phyloP scores from a whole-genome alignment of 2,329 filamentous ascomycete species.

The Talaromyces atroroseus region DNA sequence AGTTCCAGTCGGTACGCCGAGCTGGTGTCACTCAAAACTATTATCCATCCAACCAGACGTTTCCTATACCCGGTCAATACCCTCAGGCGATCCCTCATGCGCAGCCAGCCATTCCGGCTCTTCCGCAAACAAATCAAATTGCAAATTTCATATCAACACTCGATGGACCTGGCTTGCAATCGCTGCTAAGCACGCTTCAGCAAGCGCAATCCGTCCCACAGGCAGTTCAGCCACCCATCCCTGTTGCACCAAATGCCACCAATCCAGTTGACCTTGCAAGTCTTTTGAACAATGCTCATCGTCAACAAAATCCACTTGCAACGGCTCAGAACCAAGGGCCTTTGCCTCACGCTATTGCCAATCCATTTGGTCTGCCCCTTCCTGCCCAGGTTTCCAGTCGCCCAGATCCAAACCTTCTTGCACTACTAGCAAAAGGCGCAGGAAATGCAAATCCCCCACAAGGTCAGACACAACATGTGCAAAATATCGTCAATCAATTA shows the following conservation, averaged over 20 bases:
- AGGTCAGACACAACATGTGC: constrained; percentile 36
- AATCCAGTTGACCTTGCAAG: constrained; percentile 37
- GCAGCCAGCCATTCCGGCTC: constrained; percentile 29
- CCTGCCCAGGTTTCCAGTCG: constrained; percentile 19
- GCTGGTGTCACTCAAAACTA: constrained; percentile 29
- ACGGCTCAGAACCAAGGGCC: constrained; percentile 23
- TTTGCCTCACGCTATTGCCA: constrained; percentile 22
- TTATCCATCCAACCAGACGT: constrained; percentile 33
- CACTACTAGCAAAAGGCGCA: constrained; percentile 34
- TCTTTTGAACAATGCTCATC: constrained; percentile 35
- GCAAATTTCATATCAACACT: constrained; percentile 62
- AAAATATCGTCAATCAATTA: constrained; percentile 45
- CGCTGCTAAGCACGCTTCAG: constrained; percentile 58
- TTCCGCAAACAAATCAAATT: constrained; percentile 47
- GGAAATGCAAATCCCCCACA: constrained; percentile 32
- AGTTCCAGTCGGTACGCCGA: constrained; percentile 43
- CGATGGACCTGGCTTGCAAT: constrained; percentile 65
- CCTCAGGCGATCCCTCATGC: constrained; percentile 26
- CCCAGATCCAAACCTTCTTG: constrained; percentile 33
- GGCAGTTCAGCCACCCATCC: constrained; percentile 30
- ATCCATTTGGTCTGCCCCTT: constrained; percentile 26
- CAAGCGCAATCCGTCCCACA: constrained; percentile 35
- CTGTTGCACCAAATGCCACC: constrained; percentile 25
- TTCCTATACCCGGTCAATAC: constrained; percentile 26
- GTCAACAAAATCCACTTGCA: constrained; percentile 25